These are phyloP conservation scores for Eucalyptus regnans DNA, from an alignment of 345 rosid genomes.

Conservation along the genomic window DNA sequence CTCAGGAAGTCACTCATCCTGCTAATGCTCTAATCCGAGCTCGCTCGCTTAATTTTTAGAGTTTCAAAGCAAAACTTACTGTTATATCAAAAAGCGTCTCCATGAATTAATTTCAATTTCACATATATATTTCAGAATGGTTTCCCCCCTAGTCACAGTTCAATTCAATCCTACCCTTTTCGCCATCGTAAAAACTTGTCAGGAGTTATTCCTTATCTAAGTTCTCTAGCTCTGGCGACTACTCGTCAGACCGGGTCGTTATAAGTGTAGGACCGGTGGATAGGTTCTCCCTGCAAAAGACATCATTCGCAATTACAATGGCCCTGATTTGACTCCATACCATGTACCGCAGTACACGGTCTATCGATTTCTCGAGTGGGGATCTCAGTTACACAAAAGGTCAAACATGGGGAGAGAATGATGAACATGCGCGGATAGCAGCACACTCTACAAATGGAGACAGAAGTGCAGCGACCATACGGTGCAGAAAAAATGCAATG, in stretches of 20 bases:
- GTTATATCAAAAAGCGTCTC: no score
- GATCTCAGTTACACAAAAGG: not conserved
- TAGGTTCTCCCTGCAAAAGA: not conserved
- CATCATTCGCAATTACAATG: not conserved
- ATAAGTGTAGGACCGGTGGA: not conserved
- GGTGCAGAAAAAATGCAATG: not conserved
- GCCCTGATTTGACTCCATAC: not conserved
- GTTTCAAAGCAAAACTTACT: no score
- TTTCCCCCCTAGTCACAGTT: no score
- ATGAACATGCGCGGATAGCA: not conserved
- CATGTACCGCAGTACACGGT: not conserved
- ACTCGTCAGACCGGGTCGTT: fast-evolving
- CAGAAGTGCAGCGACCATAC: not conserved
- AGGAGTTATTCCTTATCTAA: no score
- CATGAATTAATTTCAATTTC: no score
- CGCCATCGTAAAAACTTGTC: no score
- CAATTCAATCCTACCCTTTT: no score
- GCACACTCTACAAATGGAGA: not conserved
- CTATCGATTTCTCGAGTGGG: not conserved
- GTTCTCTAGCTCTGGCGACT: no score
- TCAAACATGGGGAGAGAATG: not conserved
- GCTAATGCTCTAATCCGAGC: fast-evolving
- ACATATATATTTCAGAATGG: no score
- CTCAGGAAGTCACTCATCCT: no score
- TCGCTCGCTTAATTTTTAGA: no score